Evolutionary conservation across 257 asterid genomes (phyloP), one percentile per base, ranked within the genome.

Genomic region (Craterostigma plantagineum): DNA sequence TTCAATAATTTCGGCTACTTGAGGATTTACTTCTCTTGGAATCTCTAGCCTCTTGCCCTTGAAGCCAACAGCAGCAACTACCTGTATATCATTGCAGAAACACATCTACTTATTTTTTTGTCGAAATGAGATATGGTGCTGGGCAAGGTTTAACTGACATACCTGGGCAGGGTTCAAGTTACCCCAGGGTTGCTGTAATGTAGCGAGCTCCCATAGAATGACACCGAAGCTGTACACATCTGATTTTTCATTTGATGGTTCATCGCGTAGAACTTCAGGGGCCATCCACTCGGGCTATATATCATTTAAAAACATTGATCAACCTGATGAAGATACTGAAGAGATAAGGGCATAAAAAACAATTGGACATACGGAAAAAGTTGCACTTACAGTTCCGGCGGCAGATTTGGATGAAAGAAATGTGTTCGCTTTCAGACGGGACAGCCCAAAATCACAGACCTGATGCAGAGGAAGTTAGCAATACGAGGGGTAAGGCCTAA

Each of bases 211-310:
- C 97, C 97, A 87, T 50, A 87, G 56, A 45, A 87, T 73, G 18
- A 87, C 97, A 23, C 97, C 97, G 35, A 73, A 87, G 56, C 97
- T 87, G 60, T 63, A 87, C 0, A 82, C 93, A 55, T 82, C 97
- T 18, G 95, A 78, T 74, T 87, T 87, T 75, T 87, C 97, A 18
- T 82, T 66, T 16, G 95, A 81, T 47, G 97, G 97, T 69, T 87
- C 97, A 41, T 95, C 95, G 14, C 97, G 93, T 44, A 87, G 95
- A 56, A 87, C 81, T 61, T 87, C 95, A 0, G 97, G 97, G 37
- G 97, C 93, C 97, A 87, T 82, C 97, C 97, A 87, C 66, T 87
- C 97, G 0, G 97, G 95, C 97, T 87, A 87, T 72, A 72, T 12
- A 36, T 12, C 40, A 36, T 36, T 36, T 10, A 12, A 36, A 36